Percentiles rank a stretch among this genome's conserved stretches.
phyloP scores from a whole-genome alignment of 495 filamentous ascomycete species.

The Darksidea phi region DNA sequence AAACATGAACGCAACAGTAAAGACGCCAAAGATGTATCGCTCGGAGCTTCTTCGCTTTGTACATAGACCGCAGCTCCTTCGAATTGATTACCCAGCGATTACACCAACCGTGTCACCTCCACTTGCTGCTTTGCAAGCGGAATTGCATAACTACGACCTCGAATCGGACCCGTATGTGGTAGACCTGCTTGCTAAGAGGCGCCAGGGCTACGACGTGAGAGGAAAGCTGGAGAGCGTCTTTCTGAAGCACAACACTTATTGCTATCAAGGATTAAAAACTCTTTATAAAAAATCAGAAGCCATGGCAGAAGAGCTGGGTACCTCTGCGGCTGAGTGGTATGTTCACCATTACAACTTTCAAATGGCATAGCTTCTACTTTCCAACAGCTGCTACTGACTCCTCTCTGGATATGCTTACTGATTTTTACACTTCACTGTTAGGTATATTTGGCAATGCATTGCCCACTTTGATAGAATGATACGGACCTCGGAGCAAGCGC shows the following conservation, averaged over 20 bases:
- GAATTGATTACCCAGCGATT: constrained; percentile 48
- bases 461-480: constrained; percentile 47
- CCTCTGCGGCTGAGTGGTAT: constrained; percentile 72
- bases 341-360: constrained; percentile 43
- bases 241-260: constrained; percentile 58
- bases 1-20: constrained; percentile 72
- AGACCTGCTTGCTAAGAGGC: constrained; percentile 45
- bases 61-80: constrained; percentile 62
- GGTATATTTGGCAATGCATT: constrained; percentile 46
- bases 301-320: constrained; percentile 67
- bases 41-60: constrained; percentile 67
- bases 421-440: too few species aligned
- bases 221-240: constrained; percentile 51
- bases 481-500: constrained; percentile 36
- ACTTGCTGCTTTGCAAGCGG: constrained; percentile 26
- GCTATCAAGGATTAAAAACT: constrained; percentile 59
- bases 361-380: too few species aligned
- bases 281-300: constrained; percentile 53
- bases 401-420: too few species aligned
- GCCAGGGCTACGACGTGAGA: constrained; percentile 32
- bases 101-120: constrained; percentile 37
- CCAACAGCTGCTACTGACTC: too few species aligned
- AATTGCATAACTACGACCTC: constrained; percentile 56
- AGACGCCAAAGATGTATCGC: constrained; percentile 68
- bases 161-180: constrained; percentile 68